Evolutionary conservation across 1,139 yeast genomes (phyloP).

Genomic region (Candida glucosophila): DNA sequence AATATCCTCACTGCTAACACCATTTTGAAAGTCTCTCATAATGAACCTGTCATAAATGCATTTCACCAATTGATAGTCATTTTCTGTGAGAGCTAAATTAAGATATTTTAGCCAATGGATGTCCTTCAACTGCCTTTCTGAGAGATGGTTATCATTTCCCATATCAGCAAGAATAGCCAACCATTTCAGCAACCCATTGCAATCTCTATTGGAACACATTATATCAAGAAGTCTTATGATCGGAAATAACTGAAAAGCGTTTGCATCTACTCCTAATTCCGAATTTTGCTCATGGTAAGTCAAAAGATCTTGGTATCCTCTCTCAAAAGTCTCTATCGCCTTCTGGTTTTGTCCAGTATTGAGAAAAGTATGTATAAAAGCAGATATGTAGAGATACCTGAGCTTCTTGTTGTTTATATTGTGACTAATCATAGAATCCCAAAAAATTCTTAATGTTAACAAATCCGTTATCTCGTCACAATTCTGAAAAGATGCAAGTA

Average conservation of each 20-base stretch:
- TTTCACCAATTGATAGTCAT: constrained; percentile 21
- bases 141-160: too few species aligned
- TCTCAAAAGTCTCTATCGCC: too few species aligned
- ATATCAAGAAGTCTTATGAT: constrained; percentile 8
- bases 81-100: constrained; percentile 14
- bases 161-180: constrained; percentile 6
- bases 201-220: constrained; percentile 12
- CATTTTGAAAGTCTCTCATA: constrained; percentile 20
- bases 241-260: constrained; percentile 9
- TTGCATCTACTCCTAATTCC: too few species aligned
- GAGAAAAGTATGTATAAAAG: constrained; percentile 16
- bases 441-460: too few species aligned
- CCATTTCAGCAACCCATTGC: constrained; percentile 10
- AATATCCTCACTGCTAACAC: constrained; percentile 1
- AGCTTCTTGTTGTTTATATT: too few species aligned
- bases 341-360: constrained; percentile 20
- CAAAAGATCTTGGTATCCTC: too few species aligned
- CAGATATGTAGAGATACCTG: too few species aligned
- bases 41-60: constrained; percentile 20
- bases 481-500: too few species aligned
- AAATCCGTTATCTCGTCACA: too few species aligned
- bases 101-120: constrained; percentile 17
- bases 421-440: too few species aligned
- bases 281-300: too few species aligned
- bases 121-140: too few species aligned